phyloP scores from a whole-genome alignment of 75 land plant genomes.

The Picea sitchensis region DNA sequence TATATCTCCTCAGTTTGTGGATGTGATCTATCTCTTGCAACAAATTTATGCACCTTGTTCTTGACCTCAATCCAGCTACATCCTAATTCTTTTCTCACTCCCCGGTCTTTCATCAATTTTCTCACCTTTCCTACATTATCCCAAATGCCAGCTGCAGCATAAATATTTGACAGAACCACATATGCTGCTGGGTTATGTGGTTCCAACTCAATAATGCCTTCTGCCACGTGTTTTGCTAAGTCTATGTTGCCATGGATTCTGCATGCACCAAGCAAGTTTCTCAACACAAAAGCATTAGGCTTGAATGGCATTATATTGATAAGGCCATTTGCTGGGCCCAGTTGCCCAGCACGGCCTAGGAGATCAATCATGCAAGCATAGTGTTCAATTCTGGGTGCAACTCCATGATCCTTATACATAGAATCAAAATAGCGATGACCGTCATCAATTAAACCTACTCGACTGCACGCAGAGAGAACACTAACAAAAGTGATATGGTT shows the following conservation, averaged over 20 bases:
- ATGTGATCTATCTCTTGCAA: conserved; percentile 13
- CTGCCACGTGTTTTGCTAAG: background rate
- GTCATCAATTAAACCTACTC: background rate
- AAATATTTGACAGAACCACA: background rate
- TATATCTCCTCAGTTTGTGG: conserved; percentile 6
- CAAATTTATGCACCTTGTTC: conserved; percentile 15
- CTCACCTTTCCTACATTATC: background rate
- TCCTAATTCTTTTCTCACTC: background rate
- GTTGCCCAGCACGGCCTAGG: conserved; percentile 9
- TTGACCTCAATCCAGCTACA: background rate
- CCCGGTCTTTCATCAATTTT: background rate
- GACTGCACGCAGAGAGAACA: conserved; percentile 15
- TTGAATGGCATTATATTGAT: background rate
- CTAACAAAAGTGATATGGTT: conserved; percentile 11
- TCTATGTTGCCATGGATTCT: background rate
- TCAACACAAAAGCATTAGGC: background rate
- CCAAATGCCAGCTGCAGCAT: conserved; percentile 6
- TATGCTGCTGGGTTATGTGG: background rate
- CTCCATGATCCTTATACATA: conserved; percentile 1
- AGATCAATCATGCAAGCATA: conserved; percentile 11
- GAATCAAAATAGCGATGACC: conserved; percentile 7
- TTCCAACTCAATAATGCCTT: background rate
- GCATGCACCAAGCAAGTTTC: background rate
- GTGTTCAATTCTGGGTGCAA: conserved; percentile 6
- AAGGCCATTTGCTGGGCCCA: background rate